These are phyloP conservation scores for Parmales sp. DNA, from an alignment of 108 stramenopile genomes.

Conservation along the genomic window DNA sequence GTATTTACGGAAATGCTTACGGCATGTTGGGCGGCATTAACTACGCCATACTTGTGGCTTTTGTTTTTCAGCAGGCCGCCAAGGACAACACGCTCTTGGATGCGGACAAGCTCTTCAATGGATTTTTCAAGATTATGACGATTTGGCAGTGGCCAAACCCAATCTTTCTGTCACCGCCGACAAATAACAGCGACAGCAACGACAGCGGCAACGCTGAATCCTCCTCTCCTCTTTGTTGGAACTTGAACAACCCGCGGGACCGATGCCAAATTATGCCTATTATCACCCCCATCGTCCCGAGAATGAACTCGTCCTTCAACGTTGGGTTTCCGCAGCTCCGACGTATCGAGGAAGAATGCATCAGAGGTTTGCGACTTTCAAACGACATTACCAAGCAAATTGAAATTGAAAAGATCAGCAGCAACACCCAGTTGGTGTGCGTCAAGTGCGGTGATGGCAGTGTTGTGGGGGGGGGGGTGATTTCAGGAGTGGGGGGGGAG, in stretches of 20 bases:
- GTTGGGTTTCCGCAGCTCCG: conserved; percentile 30
- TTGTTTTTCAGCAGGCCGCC: conserved; percentile 45
- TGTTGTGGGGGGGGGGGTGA: too few relatives aligned
- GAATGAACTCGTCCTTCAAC: conserved; percentile 48
- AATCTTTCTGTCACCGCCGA: conserved; percentile 19
- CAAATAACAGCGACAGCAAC: too few relatives aligned
- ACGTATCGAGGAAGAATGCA: conserved; percentile 27
- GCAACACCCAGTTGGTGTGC: too few relatives aligned
- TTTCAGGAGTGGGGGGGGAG: too few relatives aligned
- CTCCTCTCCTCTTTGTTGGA: conserved; percentile 30
- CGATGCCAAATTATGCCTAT: conserved; percentile 33
- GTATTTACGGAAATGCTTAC: conserved; percentile 49
- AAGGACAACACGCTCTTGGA: too few relatives aligned
- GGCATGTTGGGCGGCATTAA: conserved; percentile 53
- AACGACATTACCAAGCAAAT: too few relatives aligned
- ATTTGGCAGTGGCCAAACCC: conserved; percentile 37
- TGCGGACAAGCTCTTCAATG: conserved; percentile 23
- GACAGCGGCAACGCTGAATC: too few relatives aligned
- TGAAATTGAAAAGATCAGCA: too few relatives aligned
- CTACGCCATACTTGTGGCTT: conserved; percentile 45
- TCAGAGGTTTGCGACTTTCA: too few relatives aligned
- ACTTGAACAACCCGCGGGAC: conserved; percentile 15
- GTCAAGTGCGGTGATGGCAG: too few relatives aligned
- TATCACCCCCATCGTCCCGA: conserved; percentile 52
- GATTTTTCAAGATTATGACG: conserved; percentile 28